phyloP scores from a whole-genome alignment of 176 grass and related monocot species.

The Musa beccarii region DNA sequence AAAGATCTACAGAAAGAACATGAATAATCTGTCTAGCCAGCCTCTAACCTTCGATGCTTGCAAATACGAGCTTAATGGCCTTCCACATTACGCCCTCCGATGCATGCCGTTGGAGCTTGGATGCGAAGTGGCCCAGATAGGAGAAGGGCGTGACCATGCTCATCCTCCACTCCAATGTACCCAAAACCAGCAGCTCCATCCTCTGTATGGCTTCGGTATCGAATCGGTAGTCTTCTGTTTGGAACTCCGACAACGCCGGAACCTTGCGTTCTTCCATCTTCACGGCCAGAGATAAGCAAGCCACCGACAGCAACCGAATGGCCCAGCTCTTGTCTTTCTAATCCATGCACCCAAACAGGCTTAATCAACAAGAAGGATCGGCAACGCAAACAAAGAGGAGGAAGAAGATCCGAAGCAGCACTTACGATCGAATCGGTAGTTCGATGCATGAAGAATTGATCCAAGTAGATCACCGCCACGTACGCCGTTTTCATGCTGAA shows the following conservation, averaged over 20 bases:
- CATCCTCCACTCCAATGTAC: conserved; percentile 63
- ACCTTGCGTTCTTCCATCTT: conserved; percentile 67
- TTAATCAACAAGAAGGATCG: conserved; percentile 6
- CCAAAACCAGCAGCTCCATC: conserved; percentile 79
- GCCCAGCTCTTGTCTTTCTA: conserved; percentile 63
- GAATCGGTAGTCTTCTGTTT: conserved; percentile 29
- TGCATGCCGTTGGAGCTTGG: conserved; percentile 35
- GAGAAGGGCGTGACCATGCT: conserved; percentile 58
- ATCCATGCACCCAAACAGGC: neutral
- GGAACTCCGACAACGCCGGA: conserved; percentile 51
- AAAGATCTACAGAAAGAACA: neutral
- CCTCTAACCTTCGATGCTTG: conserved; percentile 37
- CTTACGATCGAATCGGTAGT: conserved; percentile 36
- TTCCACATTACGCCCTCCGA: conserved; percentile 31
- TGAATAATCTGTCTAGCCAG: neutral
- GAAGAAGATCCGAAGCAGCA: conserved; percentile 3
- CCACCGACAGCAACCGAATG: conserved; percentile 49
- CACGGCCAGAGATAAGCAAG: conserved; percentile 73
- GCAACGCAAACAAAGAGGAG: conserved; percentile 14
- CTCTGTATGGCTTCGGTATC: conserved; percentile 35
- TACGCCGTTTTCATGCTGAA: conserved; percentile 64
- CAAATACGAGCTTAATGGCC: conserved; percentile 47
- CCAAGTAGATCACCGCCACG: conserved; percentile 67
- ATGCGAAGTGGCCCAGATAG: conserved; percentile 55
- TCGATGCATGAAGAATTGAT: conserved; percentile 57